phyloP scores from a whole-genome alignment of 768 basidiomycete genomes.

The Suillus plorans region DNA sequence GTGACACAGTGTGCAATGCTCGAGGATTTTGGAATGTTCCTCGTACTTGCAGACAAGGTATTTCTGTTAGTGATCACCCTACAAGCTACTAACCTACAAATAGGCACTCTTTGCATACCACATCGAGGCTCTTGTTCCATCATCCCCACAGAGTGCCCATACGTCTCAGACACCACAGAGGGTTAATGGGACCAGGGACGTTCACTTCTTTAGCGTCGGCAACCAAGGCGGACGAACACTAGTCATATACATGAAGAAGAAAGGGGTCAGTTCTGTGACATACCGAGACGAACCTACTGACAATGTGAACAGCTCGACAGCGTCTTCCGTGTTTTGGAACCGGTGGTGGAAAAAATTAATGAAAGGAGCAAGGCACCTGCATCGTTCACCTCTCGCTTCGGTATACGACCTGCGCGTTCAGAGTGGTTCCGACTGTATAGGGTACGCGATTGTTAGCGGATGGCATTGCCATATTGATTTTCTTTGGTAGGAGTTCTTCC shows the following conservation, averaged over 20 bases:
- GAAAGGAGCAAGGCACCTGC: constrained; percentile 71
- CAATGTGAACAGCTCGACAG: constrained; percentile 61
- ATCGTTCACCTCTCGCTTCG: constrained; percentile 70
- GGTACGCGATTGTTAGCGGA: constrained; percentile 25
- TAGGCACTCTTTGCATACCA: constrained; percentile 91
- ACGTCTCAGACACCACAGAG: constrained; percentile 84
- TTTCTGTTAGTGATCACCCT: constrained; percentile 2
- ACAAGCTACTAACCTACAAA: background rate
- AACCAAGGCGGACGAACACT: constrained; percentile 83
- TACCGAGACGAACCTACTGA: constrained; percentile 7
- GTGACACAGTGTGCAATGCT: constrained; percentile 96
- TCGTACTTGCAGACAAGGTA: constrained; percentile 92
- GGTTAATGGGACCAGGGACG: constrained; percentile 86
- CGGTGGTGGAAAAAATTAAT: constrained; percentile 87
- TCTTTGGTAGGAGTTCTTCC: constrained; percentile 73
- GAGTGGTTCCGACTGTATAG: constrained; percentile 97
- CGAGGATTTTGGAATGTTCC: constrained; percentile 94
- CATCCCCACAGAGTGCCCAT: constrained; percentile 66
- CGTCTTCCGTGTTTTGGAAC: constrained; percentile 96
- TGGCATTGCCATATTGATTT: background rate
- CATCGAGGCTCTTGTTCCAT: constrained; percentile 94
- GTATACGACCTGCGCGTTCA: constrained; percentile 75
- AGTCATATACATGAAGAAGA: constrained; percentile 95
- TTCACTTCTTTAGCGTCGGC: constrained; percentile 95
- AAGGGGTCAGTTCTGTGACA: constrained; percentile 54